phyloP scores from a whole-genome alignment of 2,329 filamentous ascomycete genomes.

The Cytospora piceae region DNA sequence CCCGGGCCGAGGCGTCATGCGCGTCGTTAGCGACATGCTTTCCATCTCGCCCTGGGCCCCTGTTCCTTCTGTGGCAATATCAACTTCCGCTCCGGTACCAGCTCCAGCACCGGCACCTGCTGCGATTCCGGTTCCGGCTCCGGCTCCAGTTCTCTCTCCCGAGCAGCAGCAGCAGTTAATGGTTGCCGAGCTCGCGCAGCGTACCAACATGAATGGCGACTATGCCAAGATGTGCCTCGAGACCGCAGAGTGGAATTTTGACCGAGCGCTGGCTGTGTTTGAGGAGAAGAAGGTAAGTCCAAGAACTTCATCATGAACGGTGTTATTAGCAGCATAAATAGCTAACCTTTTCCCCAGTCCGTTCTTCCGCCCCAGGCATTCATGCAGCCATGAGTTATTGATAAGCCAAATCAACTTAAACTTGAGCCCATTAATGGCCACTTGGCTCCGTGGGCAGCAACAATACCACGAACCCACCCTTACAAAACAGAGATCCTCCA shows the following conservation, averaged over 20 bases:
- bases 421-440: neutral
- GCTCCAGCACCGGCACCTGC: slow-evolving; percentile 33
- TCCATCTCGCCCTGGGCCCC: slow-evolving; percentile 68
- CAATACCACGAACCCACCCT: neutral
- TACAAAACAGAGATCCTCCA: neutral
- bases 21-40: slow-evolving; percentile 80
- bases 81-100: slow-evolving; percentile 35
- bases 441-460: neutral
- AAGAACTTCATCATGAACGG: slow-evolving; percentile 9
- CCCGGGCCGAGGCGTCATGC: slow-evolving; percentile 64
- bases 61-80: slow-evolving; percentile 48
- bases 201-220: slow-evolving; percentile 78
- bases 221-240: slow-evolving; percentile 82
- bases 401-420: neutral
- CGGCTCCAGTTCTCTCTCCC: slow-evolving; percentile 38
- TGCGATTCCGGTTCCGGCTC: slow-evolving; percentile 33
- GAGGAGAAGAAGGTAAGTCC: slow-evolving; percentile 70
- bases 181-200: slow-evolving; percentile 73
- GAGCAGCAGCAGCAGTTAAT: slow-evolving; percentile 67
- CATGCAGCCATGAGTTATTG: slow-evolving; percentile 18
- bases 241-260: slow-evolving; percentile 79
- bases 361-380: slow-evolving; percentile 28
- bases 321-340: slow-evolving; percentile 27
- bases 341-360: slow-evolving; percentile 23
- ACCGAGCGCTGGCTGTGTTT: slow-evolving; percentile 75